Conservation (phyloP, 2,329 filamentous ascomycete genomes). For the Aspergillus viridinutans region DNA sequence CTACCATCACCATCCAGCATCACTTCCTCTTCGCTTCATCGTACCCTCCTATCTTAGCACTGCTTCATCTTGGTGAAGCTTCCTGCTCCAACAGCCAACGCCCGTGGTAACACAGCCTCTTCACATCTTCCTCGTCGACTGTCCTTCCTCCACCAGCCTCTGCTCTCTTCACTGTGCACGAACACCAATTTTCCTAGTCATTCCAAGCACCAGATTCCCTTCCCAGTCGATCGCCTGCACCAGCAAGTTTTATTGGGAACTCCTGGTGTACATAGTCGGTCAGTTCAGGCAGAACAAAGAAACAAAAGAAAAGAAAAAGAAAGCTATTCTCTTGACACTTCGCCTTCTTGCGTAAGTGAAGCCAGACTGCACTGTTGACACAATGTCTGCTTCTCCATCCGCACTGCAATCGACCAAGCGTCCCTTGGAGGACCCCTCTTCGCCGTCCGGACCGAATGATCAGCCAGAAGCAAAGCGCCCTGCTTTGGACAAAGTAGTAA, state of each 20-base stretch:
- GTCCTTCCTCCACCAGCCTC: slow-evolving; percentile 30
- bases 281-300: slow-evolving; percentile 52
- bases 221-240: slow-evolving; percentile 53
- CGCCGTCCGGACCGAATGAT: slow-evolving; percentile 82
- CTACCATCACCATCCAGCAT: slow-evolving; percentile 20
- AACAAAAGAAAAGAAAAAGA: slow-evolving; percentile 46
- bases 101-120: slow-evolving; percentile 25
- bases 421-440: slow-evolving; percentile 94
- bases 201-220: slow-evolving; percentile 38
- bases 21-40: slow-evolving; percentile 16
- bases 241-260: slow-evolving; percentile 92
- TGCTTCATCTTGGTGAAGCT: slow-evolving; percentile 18
- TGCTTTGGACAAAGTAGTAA: slow-evolving; percentile 86
- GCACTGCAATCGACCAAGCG: slow-evolving; percentile 64
- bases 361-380: slow-evolving; percentile 32
- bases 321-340: slow-evolving; percentile 39
- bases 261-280: slow-evolving; percentile 75
- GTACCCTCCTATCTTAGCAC: slow-evolving; percentile 19
- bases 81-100: slow-evolving; percentile 17
- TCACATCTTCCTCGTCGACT: slow-evolving; percentile 26
- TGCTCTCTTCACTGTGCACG: slow-evolving; percentile 33
- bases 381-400: slow-evolving; percentile 67
- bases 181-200: slow-evolving; percentile 25
- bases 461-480: slow-evolving; percentile 97
- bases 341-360: slow-evolving; percentile 45